Percentiles rank a stretch among this genome's conserved stretches.
phyloP scores from a whole-genome alignment of 352 stramenopile species.

The Phytophthora sansomeana region DNA sequence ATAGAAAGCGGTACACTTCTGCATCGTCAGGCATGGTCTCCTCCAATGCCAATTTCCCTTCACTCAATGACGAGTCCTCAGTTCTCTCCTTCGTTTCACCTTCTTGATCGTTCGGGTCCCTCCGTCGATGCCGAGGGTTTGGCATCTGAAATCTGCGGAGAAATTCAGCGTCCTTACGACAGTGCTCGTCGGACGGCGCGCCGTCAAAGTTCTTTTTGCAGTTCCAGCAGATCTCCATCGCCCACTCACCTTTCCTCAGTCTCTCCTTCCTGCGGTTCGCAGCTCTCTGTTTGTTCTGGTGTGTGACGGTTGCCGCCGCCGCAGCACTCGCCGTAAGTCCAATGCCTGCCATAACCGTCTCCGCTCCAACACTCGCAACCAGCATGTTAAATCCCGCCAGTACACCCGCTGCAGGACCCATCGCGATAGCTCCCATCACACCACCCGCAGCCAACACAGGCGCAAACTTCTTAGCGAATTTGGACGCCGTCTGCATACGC shows the following conservation, averaged over 20 bases:
- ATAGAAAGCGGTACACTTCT: conserved; percentile 70
- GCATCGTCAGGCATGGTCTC: conserved; percentile 39
- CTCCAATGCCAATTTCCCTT: not conserved
- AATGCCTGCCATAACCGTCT: conserved; percentile 66
- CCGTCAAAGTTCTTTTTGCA: conserved; percentile 60
- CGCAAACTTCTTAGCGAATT: conserved; percentile 45
- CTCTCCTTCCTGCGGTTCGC: conserved; percentile 46
- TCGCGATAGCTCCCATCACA: conserved; percentile 59
- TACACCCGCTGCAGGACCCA: conserved; percentile 55
- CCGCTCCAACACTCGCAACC: conserved; percentile 55
- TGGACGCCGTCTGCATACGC: conserved; percentile 35
- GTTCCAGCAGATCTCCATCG: conserved; percentile 77
- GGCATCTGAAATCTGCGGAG: conserved; percentile 56
- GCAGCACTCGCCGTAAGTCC: conserved; percentile 66
- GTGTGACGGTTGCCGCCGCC: conserved; percentile 59
- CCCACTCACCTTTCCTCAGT: conserved; percentile 62
- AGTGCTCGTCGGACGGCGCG: conserved; percentile 55
- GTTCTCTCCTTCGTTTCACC: not conserved
- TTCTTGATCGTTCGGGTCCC: not conserved
- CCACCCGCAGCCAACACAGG: conserved; percentile 69
- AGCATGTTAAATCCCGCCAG: conserved; percentile 71
- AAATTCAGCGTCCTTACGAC: conserved; percentile 67
- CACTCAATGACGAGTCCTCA: conserved; percentile 3
- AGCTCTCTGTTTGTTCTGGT: conserved; percentile 57
- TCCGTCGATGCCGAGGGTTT: not conserved